A percentile compares a stretch with the other conserved stretches of the same genome.
Conservation (phyloP, 139 green algal genomes). For the Chlamydomonas sp. region DNA sequence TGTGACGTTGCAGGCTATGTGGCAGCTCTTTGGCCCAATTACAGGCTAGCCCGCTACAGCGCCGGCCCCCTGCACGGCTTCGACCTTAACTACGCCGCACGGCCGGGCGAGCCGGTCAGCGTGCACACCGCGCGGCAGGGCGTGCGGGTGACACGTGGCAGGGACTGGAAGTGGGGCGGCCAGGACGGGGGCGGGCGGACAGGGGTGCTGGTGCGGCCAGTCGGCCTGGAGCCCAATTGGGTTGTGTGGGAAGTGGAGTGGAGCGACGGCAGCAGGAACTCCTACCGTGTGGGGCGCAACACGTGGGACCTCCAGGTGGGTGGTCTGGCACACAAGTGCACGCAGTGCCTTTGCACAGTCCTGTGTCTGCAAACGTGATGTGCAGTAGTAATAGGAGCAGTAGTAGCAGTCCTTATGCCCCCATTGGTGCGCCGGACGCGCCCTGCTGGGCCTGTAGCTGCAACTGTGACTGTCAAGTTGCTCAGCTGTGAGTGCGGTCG, state of each 20-base stretch:
- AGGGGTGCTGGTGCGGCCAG: neutral
- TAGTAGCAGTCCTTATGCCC: neutral
- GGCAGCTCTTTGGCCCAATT: neutral
- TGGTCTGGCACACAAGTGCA: neutral
- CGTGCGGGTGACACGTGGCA: neutral
- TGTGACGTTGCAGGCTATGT: neutral
- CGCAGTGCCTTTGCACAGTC: too few relatives aligned
- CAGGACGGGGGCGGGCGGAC: conserved; percentile 4
- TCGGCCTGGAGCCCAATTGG: too few relatives aligned
- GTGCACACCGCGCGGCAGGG: conserved; percentile 1
- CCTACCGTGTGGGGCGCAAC: neutral
- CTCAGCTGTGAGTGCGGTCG: too few relatives aligned
- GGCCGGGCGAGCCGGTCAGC: neutral
- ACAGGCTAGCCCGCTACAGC: neutral
- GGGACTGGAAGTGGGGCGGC: conserved; percentile 10
- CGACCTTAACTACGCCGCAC: neutral
- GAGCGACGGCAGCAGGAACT: neutral
- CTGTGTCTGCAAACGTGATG: neutral
- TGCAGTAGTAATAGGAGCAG: neutral
- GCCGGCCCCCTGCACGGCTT: neutral
- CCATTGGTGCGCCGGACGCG: too few relatives aligned
- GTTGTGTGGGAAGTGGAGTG: conserved; percentile 8
- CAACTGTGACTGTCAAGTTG: too few relatives aligned
- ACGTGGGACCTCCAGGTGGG: conserved; percentile 18
- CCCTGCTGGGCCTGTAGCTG: too few relatives aligned